phyloP scores from a whole-genome alignment of 345 rosid species.

The Populus tremula region DNA sequence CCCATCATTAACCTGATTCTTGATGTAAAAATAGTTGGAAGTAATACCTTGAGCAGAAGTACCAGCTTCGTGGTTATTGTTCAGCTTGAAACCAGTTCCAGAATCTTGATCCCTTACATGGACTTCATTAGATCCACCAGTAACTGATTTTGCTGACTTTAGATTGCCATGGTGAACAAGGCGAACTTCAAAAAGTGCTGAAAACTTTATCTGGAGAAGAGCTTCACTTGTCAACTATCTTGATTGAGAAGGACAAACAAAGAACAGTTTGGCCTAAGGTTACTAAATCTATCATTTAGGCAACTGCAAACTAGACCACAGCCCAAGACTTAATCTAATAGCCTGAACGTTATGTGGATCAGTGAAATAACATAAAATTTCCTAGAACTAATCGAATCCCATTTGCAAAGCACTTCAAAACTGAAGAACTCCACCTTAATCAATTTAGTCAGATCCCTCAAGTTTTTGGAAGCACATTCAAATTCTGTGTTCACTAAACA shows the following conservation, averaged over 20 bases:
- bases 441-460: not conserved
- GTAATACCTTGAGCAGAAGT: constrained; percentile 50
- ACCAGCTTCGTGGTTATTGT: constrained; percentile 25
- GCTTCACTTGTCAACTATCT: constrained; percentile 8
- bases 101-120: constrained; percentile 24
- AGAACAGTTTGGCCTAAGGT: not conserved
- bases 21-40: not conserved
- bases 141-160: constrained; percentile 22
- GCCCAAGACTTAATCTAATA: not conserved
- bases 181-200: constrained; percentile 72
- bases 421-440: not conserved
- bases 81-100: constrained; percentile 8
- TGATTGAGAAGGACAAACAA: constrained; percentile 7
- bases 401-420: not conserved
- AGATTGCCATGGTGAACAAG: constrained; percentile 36
- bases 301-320: not conserved
- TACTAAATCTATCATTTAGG: not conserved
- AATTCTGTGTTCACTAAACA: not conserved
- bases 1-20: not conserved
- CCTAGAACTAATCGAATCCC: not conserved
- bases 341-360: not conserved
- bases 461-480: not conserved
- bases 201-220: constrained; percentile 61
- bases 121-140: constrained; percentile 23
- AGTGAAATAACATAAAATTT: too few species aligned